Evolutionary conservation across 768 basidiomycete species (phyloP).

Genomic region (Hypsizygus marmoreus): DNA sequence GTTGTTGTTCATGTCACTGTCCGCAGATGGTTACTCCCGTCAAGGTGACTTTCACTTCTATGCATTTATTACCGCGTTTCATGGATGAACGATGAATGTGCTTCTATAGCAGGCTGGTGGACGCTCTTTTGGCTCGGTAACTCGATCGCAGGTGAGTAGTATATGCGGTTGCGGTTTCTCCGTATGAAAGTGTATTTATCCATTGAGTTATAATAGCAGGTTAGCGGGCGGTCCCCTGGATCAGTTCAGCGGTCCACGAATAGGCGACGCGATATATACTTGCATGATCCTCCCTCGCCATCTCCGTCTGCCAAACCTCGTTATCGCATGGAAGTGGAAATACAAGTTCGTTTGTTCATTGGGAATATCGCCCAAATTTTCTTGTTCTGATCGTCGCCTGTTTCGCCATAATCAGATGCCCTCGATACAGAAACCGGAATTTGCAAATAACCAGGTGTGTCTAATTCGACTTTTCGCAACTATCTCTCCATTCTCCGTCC

Average conservation of each 20-base stretch:
- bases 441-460: too few species aligned
- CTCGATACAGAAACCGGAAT: too few species aligned
- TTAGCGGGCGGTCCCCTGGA: too few species aligned
- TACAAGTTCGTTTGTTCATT: background rate
- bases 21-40: background rate
- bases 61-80: background rate
- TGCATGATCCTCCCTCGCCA: background rate
- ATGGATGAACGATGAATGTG: too few species aligned
- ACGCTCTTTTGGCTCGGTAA: background rate
- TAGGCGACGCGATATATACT: too few species aligned
- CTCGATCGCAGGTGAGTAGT: background rate
- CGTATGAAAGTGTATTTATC: background rate
- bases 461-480: too few species aligned
- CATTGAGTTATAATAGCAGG: background rate
- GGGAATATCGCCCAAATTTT: background rate
- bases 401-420: too few species aligned
- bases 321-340: background rate
- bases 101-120: background rate
- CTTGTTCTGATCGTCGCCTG: too few species aligned
- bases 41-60: background rate
- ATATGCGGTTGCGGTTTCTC: background rate
- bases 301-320: constrained; percentile 1
- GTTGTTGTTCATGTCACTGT: constrained; percentile 7
- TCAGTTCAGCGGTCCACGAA: too few species aligned
- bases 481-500: too few species aligned